Evolutionary conservation across 805 yeast genomes (phyloP).

Genomic region (Millerozyma acaciae): DNA sequence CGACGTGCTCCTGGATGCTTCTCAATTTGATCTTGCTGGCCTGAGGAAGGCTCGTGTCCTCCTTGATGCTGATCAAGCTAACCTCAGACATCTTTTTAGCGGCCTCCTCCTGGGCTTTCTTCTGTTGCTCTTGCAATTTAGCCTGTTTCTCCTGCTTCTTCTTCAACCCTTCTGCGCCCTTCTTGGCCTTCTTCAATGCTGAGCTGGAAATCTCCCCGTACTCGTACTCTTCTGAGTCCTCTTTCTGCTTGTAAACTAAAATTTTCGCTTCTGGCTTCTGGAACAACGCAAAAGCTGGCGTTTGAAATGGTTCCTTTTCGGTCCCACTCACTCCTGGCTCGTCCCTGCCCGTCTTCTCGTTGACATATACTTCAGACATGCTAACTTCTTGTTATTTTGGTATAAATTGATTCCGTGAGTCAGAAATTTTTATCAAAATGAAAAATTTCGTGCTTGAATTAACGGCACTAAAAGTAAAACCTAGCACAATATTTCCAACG

Average conservation of each 20-base stretch:
- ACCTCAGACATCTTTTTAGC: conserved; percentile 75
- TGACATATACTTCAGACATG: conserved; percentile 55
- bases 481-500: not conserved
- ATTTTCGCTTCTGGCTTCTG: conserved; percentile 51
- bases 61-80: conserved; percentile 63
- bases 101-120: conserved; percentile 53
- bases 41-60: conserved; percentile 68
- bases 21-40: conserved; percentile 68
- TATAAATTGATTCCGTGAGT: not conserved
- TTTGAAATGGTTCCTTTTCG: conserved; percentile 66
- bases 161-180: conserved; percentile 88
- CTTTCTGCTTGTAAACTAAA: conserved; percentile 57
- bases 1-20: conserved; percentile 51
- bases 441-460: not conserved
- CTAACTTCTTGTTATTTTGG: not conserved
- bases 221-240: conserved; percentile 47
- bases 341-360: conserved; percentile 72
- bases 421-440: not conserved
- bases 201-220: conserved; percentile 81
- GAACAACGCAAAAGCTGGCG: conserved; percentile 79
- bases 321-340: conserved; percentile 57
- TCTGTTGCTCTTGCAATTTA: conserved; percentile 57
- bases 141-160: conserved; percentile 73
- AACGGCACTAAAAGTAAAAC: not conserved
- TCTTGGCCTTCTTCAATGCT: conserved; percentile 93